Conservation (phyloP, 495 filamentous ascomycete species). For the Aspergillus indologenus region DNA sequence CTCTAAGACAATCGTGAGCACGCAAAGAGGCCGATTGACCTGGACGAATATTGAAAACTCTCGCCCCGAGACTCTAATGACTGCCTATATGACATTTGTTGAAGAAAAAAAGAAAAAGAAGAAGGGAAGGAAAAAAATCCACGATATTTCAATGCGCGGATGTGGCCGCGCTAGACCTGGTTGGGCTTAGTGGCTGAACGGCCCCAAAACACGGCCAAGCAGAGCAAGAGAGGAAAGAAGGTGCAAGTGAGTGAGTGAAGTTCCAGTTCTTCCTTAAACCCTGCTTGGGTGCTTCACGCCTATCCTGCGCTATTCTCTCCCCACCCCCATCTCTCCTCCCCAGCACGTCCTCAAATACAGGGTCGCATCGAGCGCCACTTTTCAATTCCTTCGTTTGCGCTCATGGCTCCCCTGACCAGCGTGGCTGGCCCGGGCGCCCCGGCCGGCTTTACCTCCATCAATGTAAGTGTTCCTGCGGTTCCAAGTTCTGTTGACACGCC, state of each 20-base stretch:
- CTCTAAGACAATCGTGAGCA: slow-evolving; percentile 99
- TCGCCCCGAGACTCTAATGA: slow-evolving; percentile 99
- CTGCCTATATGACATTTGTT: slow-evolving; percentile 86
- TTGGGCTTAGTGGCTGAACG: slow-evolving; percentile 33
- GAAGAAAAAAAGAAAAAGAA: slow-evolving; percentile 55
- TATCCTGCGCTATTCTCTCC: background rate
- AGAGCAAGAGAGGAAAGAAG: slow-evolving; percentile 16
- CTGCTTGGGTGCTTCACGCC: slow-evolving; percentile 10
- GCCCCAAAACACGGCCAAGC: slow-evolving; percentile 30
- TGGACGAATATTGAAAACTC: slow-evolving; percentile 91
- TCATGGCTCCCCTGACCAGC: slow-evolving; percentile 31
- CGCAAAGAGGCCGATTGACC: slow-evolving; percentile 81
- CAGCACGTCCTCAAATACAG: background rate
- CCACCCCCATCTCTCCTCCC: background rate
- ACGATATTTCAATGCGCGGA: slow-evolving; percentile 23
- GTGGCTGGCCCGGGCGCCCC: slow-evolving; percentile 18
- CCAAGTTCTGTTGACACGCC: slow-evolving; percentile 13
- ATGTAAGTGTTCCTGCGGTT: slow-evolving; percentile 23
- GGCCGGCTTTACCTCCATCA: slow-evolving; percentile 25
- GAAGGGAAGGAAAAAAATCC: slow-evolving; percentile 32
- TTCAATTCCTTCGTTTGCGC: slow-evolving; percentile 6
- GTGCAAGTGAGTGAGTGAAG: background rate
- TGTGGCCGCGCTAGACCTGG: slow-evolving; percentile 28
- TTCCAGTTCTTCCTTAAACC: slow-evolving; percentile 12
- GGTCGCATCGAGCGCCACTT: slow-evolving; percentile 7